Conservation (phyloP, 176 grass and related monocot genomes). For the barley (Hordeum vulgare) region DNA sequence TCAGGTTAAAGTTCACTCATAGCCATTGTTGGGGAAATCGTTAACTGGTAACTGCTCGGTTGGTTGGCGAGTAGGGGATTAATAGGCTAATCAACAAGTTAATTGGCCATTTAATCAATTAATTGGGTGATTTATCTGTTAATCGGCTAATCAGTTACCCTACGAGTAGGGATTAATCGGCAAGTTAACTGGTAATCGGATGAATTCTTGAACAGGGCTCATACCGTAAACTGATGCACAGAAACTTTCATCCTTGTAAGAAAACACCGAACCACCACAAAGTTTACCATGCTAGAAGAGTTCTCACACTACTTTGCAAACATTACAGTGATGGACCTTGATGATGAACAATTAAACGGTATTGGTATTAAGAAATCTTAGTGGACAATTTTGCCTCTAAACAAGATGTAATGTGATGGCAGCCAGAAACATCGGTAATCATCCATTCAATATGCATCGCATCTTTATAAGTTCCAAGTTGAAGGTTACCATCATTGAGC, state of each 20-base stretch:
- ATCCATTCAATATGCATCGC: not conserved
- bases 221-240: not conserved
- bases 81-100: too few species aligned
- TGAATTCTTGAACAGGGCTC: too few species aligned
- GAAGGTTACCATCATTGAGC: conserved; percentile 84
- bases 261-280: not conserved
- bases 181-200: too few species aligned
- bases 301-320: not conserved
- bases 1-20: not conserved
- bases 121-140: too few species aligned
- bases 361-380: not conserved
- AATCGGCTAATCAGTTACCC: too few species aligned
- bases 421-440: not conserved
- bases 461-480: not conserved
- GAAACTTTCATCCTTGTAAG: not conserved
- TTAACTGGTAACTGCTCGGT: too few species aligned
- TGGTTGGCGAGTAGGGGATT: too few species aligned
- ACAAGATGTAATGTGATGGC: not conserved
- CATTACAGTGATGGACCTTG: not conserved
- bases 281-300: conserved; percentile 2
- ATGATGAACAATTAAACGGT: not conserved
- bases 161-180: too few species aligned
- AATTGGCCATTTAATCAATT: too few species aligned
- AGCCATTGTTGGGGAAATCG: too few species aligned
- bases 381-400: not conserved